Conservation (phyloP, 768 basidiomycete genomes). For the Podaxis carcinomalis region DNA sequence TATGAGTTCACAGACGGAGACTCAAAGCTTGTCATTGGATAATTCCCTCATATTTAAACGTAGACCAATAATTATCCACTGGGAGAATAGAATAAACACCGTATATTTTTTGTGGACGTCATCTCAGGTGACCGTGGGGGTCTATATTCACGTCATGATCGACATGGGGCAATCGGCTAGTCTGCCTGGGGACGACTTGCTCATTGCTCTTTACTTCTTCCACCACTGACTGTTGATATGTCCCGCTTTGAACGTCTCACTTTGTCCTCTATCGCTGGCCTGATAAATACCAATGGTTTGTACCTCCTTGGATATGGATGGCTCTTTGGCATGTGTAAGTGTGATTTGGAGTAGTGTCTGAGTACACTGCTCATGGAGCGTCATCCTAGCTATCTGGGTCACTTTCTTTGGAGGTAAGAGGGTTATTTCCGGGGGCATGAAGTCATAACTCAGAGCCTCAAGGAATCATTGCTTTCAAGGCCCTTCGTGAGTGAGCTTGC, state of each 20-base stretch:
- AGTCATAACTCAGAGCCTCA: background rate
- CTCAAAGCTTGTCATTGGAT: slow-evolving; percentile 86
- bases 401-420: slow-evolving; percentile 59
- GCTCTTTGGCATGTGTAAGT: slow-evolving; percentile 70
- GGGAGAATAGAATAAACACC: slow-evolving; percentile 9
- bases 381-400: slow-evolving; percentile 48
- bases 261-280: slow-evolving; percentile 24
- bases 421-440: background rate
- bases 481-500: slow-evolving; percentile 43
- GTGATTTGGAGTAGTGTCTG: background rate
- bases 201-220: background rate
- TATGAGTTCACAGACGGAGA: slow-evolving; percentile 88
- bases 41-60: slow-evolving; percentile 20
- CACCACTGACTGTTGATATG: background rate
- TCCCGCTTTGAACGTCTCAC: slow-evolving; percentile 27
- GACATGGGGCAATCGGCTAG: background rate
- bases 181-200: background rate
- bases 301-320: slow-evolving; percentile 58
- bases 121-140: slow-evolving; percentile 6
- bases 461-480: slow-evolving; percentile 60
- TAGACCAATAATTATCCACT: slow-evolving; percentile 13
- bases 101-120: slow-evolving; percentile 6
- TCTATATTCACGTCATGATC: background rate
- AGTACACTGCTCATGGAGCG: background rate
- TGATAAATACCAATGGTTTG: slow-evolving; percentile 34